phyloP scores from a whole-genome alignment of 768 basidiomycete species.

The Macrolepiota dolichaula region DNA sequence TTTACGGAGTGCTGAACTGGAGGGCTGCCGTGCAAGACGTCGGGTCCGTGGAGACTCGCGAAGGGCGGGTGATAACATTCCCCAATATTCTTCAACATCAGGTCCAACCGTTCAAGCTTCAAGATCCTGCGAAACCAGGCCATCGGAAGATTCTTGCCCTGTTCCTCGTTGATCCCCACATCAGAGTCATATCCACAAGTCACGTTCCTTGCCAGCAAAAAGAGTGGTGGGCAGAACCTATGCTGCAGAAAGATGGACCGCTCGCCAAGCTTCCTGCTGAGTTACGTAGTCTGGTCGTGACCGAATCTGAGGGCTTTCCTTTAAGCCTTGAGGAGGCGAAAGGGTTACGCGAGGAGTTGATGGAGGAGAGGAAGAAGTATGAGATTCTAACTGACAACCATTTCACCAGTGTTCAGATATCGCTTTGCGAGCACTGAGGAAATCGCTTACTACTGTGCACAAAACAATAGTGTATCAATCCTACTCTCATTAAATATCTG shows the following conservation, averaged over 20 bases:
- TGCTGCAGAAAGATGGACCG: slow-evolving; percentile 4
- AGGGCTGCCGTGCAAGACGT: slow-evolving; percentile 18
- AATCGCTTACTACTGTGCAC: too few relatives aligned
- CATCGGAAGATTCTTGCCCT: slow-evolving; percentile 37
- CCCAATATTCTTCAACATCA: slow-evolving; percentile 36
- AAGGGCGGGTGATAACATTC: slow-evolving; percentile 27
- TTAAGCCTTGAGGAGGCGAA: slow-evolving; percentile 23
- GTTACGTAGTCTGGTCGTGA: slow-evolving; percentile 16
- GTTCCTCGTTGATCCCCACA: slow-evolving; percentile 33
- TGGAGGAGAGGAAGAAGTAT: slow-evolving; percentile 25
- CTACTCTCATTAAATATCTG: too few relatives aligned
- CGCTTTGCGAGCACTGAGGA: slow-evolving; percentile 4
- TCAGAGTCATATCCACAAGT: slow-evolving; percentile 20
- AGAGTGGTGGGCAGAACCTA: slow-evolving; percentile 24
- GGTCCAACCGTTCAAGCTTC: slow-evolving; percentile 30
- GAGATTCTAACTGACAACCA: neutral
- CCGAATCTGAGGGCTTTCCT: slow-evolving; percentile 20
- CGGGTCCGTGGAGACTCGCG: slow-evolving; percentile 23
- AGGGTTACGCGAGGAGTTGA: slow-evolving; percentile 21
- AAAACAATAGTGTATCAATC: too few relatives aligned
- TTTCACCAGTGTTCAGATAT: neutral
- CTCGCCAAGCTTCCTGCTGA: slow-evolving; percentile 20
- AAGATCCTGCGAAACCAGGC: slow-evolving; percentile 31
- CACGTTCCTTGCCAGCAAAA: slow-evolving; percentile 23
- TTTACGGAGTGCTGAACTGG: slow-evolving; percentile 18